Base-by-base conservation (phyloP, 2,329 filamentous ascomycete species). In the Penicillium expansum region DNA sequence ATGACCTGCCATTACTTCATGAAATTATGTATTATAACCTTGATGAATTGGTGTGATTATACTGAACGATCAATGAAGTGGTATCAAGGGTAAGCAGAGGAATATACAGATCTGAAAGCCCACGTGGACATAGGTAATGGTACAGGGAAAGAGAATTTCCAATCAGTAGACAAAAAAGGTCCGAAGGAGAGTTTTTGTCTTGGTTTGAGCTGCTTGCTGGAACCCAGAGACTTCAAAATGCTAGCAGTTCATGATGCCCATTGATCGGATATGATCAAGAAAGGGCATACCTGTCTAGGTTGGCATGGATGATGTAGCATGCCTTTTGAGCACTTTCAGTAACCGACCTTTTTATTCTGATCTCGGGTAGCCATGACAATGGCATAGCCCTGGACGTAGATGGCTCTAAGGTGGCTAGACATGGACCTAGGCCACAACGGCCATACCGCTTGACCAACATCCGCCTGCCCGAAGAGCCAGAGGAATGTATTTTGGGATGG, bases 1-100 rank as follows among this genome's bases (percentile, higher is more conserved):
- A 59, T 48, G 55, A 56, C 55, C 39, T 43, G 27, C 42, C 53
- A 47, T 47, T 50, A 32, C 27, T 53, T 54, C 44, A 58, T 58
- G 45, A 51, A 59, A 57, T 50, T 57, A 61, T 47, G 44, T 47
- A 35, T 55, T 39, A 51, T 55, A 37, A n/a, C 29, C 7, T 44
- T 35, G 9, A 56, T 37, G 18, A 44, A 60, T 52, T 48, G 39
- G 24, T 16, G 16, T 37, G 5, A 54, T 48, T 41, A 20, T 45
- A 45, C 35, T 24, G 49, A 38, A 20, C 16, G 39, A 42, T 16
- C 32, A 33, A 35, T 47, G 29, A 48, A 14, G 13, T n/a, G n/a
- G 29, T 24, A 24, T 35, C 6, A 54, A 33, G n/a, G 35, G 41
- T n/a, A 45, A 20, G 33, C 18, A 20, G 20, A 41, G 33, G 39